Conservation (phyloP, 1,284 basidiomycete species). For the Papiliotrema fonsecae region DNA sequence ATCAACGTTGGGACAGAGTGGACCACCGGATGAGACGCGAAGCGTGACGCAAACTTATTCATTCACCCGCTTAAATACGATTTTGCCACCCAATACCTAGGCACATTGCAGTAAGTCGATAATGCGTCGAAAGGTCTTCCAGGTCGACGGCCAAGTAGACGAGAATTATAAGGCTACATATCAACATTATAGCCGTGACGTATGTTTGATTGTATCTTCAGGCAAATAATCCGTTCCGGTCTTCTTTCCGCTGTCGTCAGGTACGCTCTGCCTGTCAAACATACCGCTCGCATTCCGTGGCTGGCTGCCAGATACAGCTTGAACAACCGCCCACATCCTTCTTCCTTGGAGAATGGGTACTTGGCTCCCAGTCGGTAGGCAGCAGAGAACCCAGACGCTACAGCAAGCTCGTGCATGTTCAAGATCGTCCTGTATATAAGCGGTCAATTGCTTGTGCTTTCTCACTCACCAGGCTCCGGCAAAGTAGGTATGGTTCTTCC, state of each 20-base stretch:
- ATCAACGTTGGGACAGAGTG: too few relatives aligned
- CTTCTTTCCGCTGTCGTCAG: slow-evolving; percentile 1
- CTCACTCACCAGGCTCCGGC: slow-evolving; percentile 2
- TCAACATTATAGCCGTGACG: too few relatives aligned
- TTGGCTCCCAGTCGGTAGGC: slow-evolving; percentile 5
- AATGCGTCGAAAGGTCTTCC: too few relatives aligned
- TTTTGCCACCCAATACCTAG: too few relatives aligned
- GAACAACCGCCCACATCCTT: slow-evolving; percentile 5
- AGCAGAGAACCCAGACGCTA: slow-evolving; percentile 4
- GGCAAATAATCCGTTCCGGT: slow-evolving; percentile 3
- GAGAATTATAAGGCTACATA: too few relatives aligned
- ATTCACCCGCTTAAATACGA: too few relatives aligned
- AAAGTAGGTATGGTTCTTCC: slow-evolving; percentile 6
- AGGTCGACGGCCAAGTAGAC: too few relatives aligned
- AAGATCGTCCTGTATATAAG: not conserved
- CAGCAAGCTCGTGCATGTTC: slow-evolving; percentile 7
- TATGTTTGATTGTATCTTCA: too few relatives aligned
- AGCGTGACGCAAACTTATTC: too few relatives aligned
- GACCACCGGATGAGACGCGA: too few relatives aligned
- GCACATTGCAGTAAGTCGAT: too few relatives aligned
- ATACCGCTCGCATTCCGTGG: slow-evolving; percentile 5
- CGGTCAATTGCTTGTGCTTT: not conserved
- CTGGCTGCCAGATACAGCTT: slow-evolving; percentile 5
- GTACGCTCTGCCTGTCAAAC: not conserved
- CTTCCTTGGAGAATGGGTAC: slow-evolving; percentile 2